Evolutionary conservation across 345 rosid genomes (phyloP).

Genomic region (Arabis hirsuta): DNA sequence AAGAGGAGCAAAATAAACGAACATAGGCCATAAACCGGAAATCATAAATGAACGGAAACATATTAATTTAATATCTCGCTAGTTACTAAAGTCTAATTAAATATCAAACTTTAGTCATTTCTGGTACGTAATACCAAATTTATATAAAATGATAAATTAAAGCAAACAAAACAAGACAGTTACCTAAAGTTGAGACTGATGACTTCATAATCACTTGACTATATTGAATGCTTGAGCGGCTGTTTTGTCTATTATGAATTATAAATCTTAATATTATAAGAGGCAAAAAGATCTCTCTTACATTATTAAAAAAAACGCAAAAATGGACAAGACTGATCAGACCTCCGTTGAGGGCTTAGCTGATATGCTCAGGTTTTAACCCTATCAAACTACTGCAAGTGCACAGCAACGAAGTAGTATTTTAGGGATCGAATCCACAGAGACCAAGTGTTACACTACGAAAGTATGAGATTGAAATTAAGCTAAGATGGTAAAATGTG

Average conservation of each 20-base stretch:
- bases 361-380: too few relatives aligned
- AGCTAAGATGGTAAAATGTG: too few relatives aligned
- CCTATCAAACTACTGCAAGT: too few relatives aligned
- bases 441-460: too few relatives aligned
- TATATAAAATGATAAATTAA: background rate
- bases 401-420: too few relatives aligned
- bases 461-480: too few relatives aligned
- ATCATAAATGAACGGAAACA: conserved; percentile 20
- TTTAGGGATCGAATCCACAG: too few relatives aligned
- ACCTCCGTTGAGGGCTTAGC: background rate
- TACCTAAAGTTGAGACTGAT: conserved; percentile 24
- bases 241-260: conserved; percentile 11
- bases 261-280: conserved; percentile 8
- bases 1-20: background rate
- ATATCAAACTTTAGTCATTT: conserved; percentile 1
- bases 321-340: conserved; percentile 30
- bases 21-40: conserved; percentile 5
- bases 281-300: conserved; percentile 29
- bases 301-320: background rate
- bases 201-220: conserved; percentile 23
- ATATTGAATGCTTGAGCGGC: conserved; percentile 24
- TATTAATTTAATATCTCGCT: conserved; percentile 2
- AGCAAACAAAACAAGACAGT: conserved; percentile 25
- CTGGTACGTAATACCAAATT: conserved; percentile 26
- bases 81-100: background rate